Evolutionary conservation across 2,329 filamentous ascomycete genomes (phyloP).

Genomic region (Fusarium armeniacum): DNA sequence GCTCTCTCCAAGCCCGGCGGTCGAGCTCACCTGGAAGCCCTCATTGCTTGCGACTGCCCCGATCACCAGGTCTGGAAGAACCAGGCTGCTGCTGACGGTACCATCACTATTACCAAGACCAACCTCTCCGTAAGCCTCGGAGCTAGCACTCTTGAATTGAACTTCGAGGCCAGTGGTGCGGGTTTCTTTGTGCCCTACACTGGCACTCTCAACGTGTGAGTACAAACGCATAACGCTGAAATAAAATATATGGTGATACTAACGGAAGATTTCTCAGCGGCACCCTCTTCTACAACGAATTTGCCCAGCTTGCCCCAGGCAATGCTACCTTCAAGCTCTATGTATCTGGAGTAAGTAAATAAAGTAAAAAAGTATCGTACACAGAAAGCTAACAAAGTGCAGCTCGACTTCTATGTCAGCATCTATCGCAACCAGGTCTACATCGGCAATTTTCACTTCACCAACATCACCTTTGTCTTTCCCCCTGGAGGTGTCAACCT

Average conservation of each 20-base stretch:
- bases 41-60: not conserved
- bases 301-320: not conserved
- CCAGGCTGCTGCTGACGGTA: not conserved
- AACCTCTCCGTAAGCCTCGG: not conserved
- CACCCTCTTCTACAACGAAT: not conserved
- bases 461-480: not conserved
- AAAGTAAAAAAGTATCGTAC: fast-evolving
- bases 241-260: not conserved
- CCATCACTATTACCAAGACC: not conserved
- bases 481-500: not conserved
- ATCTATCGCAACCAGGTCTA: slow-evolving; percentile 7
- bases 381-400: not conserved
- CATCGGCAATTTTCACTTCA: slow-evolving; percentile 2
- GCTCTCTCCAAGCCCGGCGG: not conserved
- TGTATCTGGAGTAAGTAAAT: not conserved
- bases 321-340: not conserved
- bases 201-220: not conserved
- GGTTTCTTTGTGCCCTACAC: slow-evolving; percentile 4
- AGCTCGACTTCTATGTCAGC: not conserved
- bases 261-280: not conserved
- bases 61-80: slow-evolving; percentile 7
- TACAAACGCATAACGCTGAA: not conserved
- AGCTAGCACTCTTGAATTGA: not conserved
- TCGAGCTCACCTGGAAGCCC: not conserved
- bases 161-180: not conserved